A percentile compares a stretch with the other conserved stretches of the same genome.
Evolutionary conservation across 2,329 filamentous ascomycete genomes (phyloP).

Genomic region (Sporothrix phasma): DNA sequence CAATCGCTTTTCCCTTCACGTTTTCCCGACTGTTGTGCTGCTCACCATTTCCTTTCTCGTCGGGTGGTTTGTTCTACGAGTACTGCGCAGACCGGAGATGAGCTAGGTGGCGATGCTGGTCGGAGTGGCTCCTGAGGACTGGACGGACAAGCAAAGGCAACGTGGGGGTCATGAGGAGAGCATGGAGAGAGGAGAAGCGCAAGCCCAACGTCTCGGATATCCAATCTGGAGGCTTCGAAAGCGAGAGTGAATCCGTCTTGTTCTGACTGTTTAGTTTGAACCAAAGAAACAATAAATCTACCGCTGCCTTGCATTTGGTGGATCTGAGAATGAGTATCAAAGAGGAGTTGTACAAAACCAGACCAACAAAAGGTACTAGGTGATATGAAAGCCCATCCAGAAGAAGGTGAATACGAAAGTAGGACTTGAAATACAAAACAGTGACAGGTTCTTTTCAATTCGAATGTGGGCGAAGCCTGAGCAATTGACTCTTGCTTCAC

Average conservation of each 20-base stretch:
- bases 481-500: background rate
- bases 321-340: background rate
- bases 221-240: background rate
- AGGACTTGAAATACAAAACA: background rate
- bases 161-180: background rate
- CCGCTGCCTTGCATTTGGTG: background rate
- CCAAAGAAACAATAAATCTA: background rate
- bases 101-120: slow-evolving; percentile 7
- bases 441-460: background rate
- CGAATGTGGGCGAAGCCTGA: background rate
- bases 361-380: too few relatives aligned
- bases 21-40: background rate
- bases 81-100: background rate
- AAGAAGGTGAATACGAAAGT: background rate
- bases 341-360: background rate
- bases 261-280: too few relatives aligned
- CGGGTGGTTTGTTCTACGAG: too few relatives aligned
- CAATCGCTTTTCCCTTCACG: background rate
- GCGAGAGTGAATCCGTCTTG: too few relatives aligned
- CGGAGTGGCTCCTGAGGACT: background rate
- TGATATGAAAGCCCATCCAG: too few relatives aligned
- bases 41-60: background rate
- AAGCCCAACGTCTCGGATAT: background rate
- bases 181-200: background rate
- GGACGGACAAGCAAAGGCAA: background rate